Base-by-base conservation (phyloP, 352 stramenopile species). In the Globisporangium iwayamae region DNA sequence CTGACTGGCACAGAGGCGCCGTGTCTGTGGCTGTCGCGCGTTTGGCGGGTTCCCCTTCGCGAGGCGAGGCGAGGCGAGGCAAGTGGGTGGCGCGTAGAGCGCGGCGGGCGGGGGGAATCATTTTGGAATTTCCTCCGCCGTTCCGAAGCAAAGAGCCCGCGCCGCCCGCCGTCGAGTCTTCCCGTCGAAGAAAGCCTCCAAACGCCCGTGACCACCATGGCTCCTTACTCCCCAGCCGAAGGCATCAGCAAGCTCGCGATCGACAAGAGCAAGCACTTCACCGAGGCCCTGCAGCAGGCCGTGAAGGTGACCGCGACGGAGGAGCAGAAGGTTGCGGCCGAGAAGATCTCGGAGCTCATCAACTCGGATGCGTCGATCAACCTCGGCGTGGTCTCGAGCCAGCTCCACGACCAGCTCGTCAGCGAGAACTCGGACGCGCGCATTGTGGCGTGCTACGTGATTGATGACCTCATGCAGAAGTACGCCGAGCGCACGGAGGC, bases 211-310 rank as follows among this genome's bases (percentile, higher is more conserved):
- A 32, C 50, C 74, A 87, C 63, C 60, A 93, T 94, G 85, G 85
- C 85, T 76, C 85, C 85, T 63, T 92, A 90, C 79, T 84, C 83
- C 67, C 85, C 85, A 45, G 83, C 78, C 65, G 85, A 89, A 73
- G 83, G 79, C 72, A 89, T 91, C 66, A 91, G 73, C 79, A 86
- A 92, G 74, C 79, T 95, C 63, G 84, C 79, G 22, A 91, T 93
- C 63, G 86, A 93, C 80, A 88, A 93, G 79, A 96, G 83, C 81
- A 94, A 96, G 79, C 87, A 94, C 79, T 96, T 96, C 70, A 92
- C 83, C 32, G 81, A 92, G 56, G 87, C 87, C 47, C 70, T 94
- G 52, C 76, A 90, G 71, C 79, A 95, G 76, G 84, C 87, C 36
- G 79, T 93, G 63, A 84, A 85, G 71, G 69, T 67, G 54, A 71